Base-by-base conservation (phyloP, 345 rosid genomes). In the Syzygium aqueum region DNA sequence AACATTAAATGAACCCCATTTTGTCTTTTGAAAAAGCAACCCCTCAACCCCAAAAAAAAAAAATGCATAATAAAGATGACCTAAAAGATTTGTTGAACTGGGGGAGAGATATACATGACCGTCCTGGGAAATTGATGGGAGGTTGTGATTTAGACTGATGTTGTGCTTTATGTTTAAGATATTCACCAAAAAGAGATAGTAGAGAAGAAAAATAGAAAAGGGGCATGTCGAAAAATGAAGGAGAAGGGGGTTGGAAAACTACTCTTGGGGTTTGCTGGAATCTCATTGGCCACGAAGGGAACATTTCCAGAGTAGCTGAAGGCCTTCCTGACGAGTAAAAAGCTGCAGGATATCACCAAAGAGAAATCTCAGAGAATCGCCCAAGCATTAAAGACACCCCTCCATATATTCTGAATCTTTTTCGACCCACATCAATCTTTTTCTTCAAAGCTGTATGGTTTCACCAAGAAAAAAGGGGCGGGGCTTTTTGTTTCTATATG, bases 281-380 rank as follows among this genome's bases (percentile, higher is more conserved):
- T 94, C 98, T 97, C 86, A 96, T 96, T 94, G 99, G 99, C 99
- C 99, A 95, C 77, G 99, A 93, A 92, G 99, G 99, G 94, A 96
- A 97, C 98, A 97, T 96, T 89, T 97, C 99, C 95, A 96, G 96
- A 89, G 99, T 94, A 85, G 98, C 97, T 91, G 98, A 40, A 30
- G 51, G 98, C 91, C 94, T 93, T 86, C 93, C 94, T 51, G 85
- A 50, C 86, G 95, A 88, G 89, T 93, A 92, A 86, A 95, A 95
- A 94, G 95, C 99, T 96, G 99, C 92, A 93, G 91, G 90, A 89
- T 89, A 94, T 90, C 93, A 89, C 90, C 84, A 88, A 91, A 86
- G 85, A 7, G n/a, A 84, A 53, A 52, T 86, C 87, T 85, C 80
- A 73, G 80, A 73, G 80, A 73, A 73, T 73, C 80, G 37, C 23